Evolutionary conservation across 306 rosid species (phyloP).

Genomic region (Casuarina glauca): DNA sequence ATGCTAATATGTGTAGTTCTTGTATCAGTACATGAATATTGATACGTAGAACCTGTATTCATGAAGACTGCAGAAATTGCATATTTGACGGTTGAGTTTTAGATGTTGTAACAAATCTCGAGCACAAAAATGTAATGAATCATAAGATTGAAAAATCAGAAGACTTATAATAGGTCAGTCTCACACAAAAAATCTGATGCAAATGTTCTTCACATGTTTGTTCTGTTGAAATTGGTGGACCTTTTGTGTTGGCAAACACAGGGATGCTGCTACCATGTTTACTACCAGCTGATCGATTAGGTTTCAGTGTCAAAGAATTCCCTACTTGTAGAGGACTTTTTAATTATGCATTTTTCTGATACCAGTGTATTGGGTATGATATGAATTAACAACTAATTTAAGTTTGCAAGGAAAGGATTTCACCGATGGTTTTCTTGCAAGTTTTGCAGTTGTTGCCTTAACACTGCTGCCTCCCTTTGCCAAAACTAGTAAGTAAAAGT

Average conservation of each 20-base stretch:
- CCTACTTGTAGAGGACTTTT: not conserved
- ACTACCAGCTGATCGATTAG: not conserved
- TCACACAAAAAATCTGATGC: not conserved
- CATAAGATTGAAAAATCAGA: not conserved
- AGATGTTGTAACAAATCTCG: not conserved
- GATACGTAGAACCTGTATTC: not conserved
- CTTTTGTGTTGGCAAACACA: not conserved
- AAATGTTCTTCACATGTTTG: not conserved
- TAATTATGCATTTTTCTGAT: not conserved
- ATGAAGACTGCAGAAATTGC: not conserved
- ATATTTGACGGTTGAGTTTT: not conserved
- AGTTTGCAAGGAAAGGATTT: constrained; percentile 4
- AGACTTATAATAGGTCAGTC: not conserved
- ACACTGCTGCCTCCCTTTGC: constrained; percentile 83
- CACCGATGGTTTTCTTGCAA: constrained; percentile 88
- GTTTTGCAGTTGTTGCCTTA: constrained; percentile 78
- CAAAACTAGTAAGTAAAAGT: constrained; percentile 58
- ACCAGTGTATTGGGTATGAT: not conserved
- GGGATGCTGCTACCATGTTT: not conserved
- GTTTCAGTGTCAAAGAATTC: not conserved
- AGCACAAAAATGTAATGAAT: not conserved
- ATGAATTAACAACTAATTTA: not conserved
- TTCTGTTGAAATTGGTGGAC: not conserved
- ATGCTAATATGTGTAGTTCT: not conserved
- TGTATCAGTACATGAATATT: not conserved